A percentile compares a stretch with the other conserved stretches of the same genome.
Evolutionary conservation across 768 basidiomycete genomes (phyloP).

Genomic region (Coprinellus micaceus): DNA sequence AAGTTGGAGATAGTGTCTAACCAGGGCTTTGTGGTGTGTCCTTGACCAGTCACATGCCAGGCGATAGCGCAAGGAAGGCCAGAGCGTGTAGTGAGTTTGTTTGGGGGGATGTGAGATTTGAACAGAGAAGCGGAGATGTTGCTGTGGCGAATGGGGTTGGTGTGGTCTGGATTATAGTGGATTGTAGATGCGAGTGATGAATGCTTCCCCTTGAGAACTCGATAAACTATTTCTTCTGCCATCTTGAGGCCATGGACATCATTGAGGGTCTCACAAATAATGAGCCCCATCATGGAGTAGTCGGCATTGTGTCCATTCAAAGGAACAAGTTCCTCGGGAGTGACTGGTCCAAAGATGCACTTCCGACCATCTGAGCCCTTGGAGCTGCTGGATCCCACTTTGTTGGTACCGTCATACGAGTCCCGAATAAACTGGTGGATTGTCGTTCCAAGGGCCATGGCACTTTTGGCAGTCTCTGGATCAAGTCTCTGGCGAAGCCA

Average conservation of each 20-base stretch:
- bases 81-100: background rate
- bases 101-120: background rate
- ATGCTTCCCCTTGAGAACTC: background rate
- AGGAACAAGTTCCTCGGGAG: background rate
- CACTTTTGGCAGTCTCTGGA: background rate
- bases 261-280: background rate
- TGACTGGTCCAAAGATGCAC: background rate
- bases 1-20: background rate
- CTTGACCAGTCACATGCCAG: background rate
- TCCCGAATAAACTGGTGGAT: background rate
- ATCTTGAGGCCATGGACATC: background rate
- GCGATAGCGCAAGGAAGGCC: background rate
- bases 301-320: background rate
- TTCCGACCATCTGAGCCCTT: background rate
- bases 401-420: background rate
- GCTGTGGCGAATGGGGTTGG: background rate
- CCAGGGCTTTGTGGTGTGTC: background rate
- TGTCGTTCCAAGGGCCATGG: background rate
- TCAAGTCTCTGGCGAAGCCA: background rate
- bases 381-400: background rate
- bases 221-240: background rate
- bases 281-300: background rate
- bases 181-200: background rate
- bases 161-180: background rate
- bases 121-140: background rate